Evolutionary conservation across 73 alveolate species (phyloP), one percentile per base, ranked within the genome.

Genomic region (Uronychia setigera): DNA sequence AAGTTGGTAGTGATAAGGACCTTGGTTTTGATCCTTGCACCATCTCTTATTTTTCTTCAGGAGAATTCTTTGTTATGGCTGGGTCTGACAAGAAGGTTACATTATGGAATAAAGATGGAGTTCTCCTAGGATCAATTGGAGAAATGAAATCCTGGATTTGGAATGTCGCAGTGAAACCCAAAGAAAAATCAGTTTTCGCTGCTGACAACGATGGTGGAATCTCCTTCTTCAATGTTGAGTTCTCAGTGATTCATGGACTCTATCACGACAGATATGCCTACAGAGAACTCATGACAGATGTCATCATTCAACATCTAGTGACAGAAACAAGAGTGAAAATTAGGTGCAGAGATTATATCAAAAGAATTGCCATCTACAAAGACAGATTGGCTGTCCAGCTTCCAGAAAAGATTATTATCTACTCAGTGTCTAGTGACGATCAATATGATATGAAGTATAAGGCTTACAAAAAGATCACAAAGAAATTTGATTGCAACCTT

Each of bases 301-400:
- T 96, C 31, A 94, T 96, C 84, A 93, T 96, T 58, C 96, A 94
- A 85, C 99, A 96, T 60, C 88, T 96, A 58, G 99, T 96, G 29
- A 96, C 98, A 5, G 99, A 96, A 74, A 97, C 96, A 13, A 96
- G 96, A 91, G 99, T 96, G 33, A 88, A 88, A 35, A 91, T 91
- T 77, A 87, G 93, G 79, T 91, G 98, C 87, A 58, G 97, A 92
- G 99, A 96, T 80, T 92, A 92, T 59, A 95, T 96, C 78, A 96
- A 96, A 89, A 96, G 94, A 84, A 96, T 96, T 33, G 97, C 99
- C 0, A 96, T 96, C 26, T 96, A 96, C 75, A 96, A 96, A 30
- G 99, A 96, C 78, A 94, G 99, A 74, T 92, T 96, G 35, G 99
- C 99, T 0, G 99, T 96, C 27, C 96, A 96, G 80, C 92, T 96